Percentiles rank a stretch among this genome's conserved stretches.
Evolutionary conservation across 78 protist genomes (phyloP).

Genomic region (Dictyostelium brefeldianum): DNA sequence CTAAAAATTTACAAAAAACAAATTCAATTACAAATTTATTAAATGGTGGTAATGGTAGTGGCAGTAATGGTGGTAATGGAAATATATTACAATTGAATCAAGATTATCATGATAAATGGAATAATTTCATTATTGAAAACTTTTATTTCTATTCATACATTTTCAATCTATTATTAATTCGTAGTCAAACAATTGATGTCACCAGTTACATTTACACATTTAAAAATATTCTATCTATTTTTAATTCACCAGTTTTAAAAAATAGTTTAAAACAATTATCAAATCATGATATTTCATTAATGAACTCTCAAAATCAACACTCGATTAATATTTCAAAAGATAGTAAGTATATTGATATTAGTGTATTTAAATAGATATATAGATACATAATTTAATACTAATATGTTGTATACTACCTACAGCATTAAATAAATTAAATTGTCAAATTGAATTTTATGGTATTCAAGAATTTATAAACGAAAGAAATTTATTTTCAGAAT

Average conservation of each 20-base stretch:
- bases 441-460: background rate
- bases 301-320: background rate
- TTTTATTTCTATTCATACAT: slow-evolving; percentile 46
- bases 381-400: background rate
- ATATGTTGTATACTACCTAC: background rate
- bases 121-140: slow-evolving; percentile 28
- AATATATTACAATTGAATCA: background rate
- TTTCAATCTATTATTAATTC: slow-evolving; percentile 8
- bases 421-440: background rate
- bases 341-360: background rate
- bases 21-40: slow-evolving; percentile 14
- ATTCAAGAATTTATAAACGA: slow-evolving; percentile 1
- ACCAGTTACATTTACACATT: background rate
- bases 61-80: too few species aligned
- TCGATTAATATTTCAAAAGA: background rate
- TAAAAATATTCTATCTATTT: background rate
- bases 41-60: background rate
- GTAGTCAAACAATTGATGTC: background rate
- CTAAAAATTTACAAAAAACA: background rate
- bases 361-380: background rate
- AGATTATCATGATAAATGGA: slow-evolving; percentile 19
- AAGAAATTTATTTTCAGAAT: slow-evolving; percentile 13
- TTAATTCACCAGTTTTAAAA: slow-evolving; percentile 19
- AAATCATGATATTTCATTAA: background rate
- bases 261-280: background rate